Conservation (phyloP, 345 rosid genomes). For the Pugionium cornutum region DNA sequence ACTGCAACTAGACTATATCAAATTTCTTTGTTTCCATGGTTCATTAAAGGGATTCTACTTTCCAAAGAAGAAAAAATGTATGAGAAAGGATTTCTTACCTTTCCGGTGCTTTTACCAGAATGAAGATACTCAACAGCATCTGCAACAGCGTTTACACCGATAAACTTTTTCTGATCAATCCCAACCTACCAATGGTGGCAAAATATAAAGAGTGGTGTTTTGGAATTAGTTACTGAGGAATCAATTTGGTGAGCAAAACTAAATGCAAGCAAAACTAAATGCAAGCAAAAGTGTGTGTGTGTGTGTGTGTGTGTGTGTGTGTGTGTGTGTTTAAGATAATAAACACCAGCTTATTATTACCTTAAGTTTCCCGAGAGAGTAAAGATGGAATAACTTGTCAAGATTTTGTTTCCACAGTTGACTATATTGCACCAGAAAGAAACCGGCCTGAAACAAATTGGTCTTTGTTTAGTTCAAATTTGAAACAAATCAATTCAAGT, state of each 20-base stretch:
- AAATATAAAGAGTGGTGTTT: neutral
- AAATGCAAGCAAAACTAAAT: neutral
- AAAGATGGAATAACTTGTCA: slow-evolving; percentile 60
- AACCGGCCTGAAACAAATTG: slow-evolving; percentile 69
- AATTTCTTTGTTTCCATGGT: neutral
- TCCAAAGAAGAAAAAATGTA: neutral
- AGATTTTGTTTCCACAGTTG: slow-evolving; percentile 84
- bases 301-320: neutral
- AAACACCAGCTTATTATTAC: slow-evolving; percentile 39
- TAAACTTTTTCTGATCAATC: slow-evolving; percentile 69
- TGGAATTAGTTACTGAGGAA: neutral
- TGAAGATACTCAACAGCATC: slow-evolving; percentile 97
- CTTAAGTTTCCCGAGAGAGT: slow-evolving; percentile 81
- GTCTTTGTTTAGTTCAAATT: neutral
- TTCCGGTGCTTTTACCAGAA: slow-evolving; percentile 94
- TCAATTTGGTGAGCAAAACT: neutral
- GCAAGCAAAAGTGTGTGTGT: neutral
- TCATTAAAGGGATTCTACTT: neutral
- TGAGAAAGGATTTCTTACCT: slow-evolving; percentile 46
- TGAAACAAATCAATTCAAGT: neutral
- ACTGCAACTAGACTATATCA: neutral
- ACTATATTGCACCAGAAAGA: slow-evolving; percentile 75
- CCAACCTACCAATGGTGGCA: slow-evolving; percentile 48
- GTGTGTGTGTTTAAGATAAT: slow-evolving; percentile 3
- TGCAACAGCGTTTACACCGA: slow-evolving; percentile 65